Evolutionary conservation across 2,329 filamentous ascomycete genomes (phyloP).

Genomic region (Aspergillus japonicus): DNA sequence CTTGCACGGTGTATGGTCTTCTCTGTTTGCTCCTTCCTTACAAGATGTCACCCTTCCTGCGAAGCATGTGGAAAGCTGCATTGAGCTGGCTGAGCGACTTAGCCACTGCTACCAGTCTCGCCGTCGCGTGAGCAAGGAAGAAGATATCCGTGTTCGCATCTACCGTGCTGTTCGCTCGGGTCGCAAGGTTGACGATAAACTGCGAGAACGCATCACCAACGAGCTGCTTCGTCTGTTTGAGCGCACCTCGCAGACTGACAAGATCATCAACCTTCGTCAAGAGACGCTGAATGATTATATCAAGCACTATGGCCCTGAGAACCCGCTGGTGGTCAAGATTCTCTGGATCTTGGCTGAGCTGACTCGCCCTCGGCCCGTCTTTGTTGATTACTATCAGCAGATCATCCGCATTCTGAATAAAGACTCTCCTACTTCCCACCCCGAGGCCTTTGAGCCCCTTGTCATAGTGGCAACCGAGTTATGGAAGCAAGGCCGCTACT

Average conservation of each 20-base stretch:
- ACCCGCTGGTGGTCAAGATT: conserved; percentile 37
- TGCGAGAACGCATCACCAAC: conserved; percentile 27
- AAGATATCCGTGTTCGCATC: conserved; percentile 37
- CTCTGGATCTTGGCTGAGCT: conserved; percentile 39
- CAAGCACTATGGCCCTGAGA: conserved; percentile 34
- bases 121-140: conserved; percentile 36
- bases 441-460: conserved; percentile 41
- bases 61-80: conserved; percentile 45
- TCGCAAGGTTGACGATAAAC: conserved; percentile 33
- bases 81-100: conserved; percentile 49
- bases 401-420: conserved; percentile 42
- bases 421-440: conserved; percentile 32
- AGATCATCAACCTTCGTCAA: conserved; percentile 39
- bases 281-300: conserved; percentile 41
- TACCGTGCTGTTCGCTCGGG: conserved; percentile 34
- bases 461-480: conserved; percentile 40
- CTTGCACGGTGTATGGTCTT: conserved; percentile 49
- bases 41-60: conserved; percentile 47
- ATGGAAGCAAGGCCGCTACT: conserved; percentile 39
- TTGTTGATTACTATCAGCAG: conserved; percentile 40
- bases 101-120: conserved; percentile 47
- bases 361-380: conserved; percentile 37
- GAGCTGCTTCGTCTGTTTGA: conserved; percentile 34
- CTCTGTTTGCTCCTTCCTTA: conserved; percentile 46
- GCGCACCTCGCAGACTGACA: conserved; percentile 33